Evolutionary conservation across 352 stramenopile genomes (phyloP), one percentile per base, ranked within the genome.

Genomic region (Globisporangium orthogonon): DNA sequence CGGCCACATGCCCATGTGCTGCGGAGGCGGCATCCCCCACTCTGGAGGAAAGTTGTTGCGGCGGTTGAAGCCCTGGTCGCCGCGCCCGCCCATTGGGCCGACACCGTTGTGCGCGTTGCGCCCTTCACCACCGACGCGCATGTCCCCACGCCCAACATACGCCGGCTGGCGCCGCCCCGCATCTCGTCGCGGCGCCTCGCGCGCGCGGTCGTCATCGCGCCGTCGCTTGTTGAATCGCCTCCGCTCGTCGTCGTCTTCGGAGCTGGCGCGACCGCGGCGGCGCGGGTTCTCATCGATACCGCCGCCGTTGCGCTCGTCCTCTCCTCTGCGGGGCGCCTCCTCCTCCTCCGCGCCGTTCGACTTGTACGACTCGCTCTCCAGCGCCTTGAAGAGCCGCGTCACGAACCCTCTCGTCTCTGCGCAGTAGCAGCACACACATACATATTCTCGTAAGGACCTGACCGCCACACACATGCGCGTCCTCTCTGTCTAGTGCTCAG

Each of bases 381-480:
- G 50, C 31, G 83, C 74, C 37, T 73, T 73, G 60, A 94, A 93
- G 44, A 94, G 62, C 31, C 76, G 81, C 47, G 41, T 66, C 17
- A 94, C 85, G 63, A 94, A 94, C 15, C 67, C 75, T 7, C 54
- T 41, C 37, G 85, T 94, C 60, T 94, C 85, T 92, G 17, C 18
- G 37, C 10, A 6, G 11, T 17, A 58, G 37, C 10, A 18, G 41
- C 31, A 33, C 29, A 33, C 50, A 35, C 18, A 56, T 3, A 56
- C 37, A 39, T 47, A 50, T 13, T 6, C 49, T n/a, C 2, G 9
- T 13, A 1, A 39, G 28, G 15, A 7, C n/a, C 14, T 37, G 47
- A 23, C 23, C 23, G 23, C 23, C 23, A 23, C 23, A 23, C 23
- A 23, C 23, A 23, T 23, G 23, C 23, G 23, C 23, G 23, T 23